These are phyloP conservation scores for Penicillium sp. DNA, from an alignment of 2,329 filamentous ascomycete genomes.

Conservation along the genomic window DNA sequence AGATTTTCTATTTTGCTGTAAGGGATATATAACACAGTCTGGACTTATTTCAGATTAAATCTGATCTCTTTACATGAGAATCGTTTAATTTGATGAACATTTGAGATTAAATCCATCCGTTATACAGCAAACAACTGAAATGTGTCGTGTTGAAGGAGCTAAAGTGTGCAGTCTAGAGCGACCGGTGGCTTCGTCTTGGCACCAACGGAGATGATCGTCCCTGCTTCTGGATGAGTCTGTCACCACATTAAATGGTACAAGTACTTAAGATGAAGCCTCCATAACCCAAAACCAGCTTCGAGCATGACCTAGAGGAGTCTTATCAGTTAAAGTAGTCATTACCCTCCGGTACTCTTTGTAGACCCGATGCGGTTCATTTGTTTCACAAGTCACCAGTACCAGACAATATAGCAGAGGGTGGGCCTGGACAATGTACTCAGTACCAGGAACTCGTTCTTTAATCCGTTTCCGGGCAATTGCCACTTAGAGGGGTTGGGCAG, in stretches of 20 bases:
- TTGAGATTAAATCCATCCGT: background rate
- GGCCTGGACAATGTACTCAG: slow-evolving; percentile 4
- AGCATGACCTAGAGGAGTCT: background rate
- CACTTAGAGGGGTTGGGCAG: slow-evolving; percentile 16
- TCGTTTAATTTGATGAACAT: background rate
- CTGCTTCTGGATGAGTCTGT: slow-evolving; percentile 17
- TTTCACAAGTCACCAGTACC: slow-evolving; percentile 7
- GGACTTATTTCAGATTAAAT: background rate
- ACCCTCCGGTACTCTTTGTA: no score
- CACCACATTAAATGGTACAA: background rate
- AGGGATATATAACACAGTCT: background rate
- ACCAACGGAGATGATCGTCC: slow-evolving; percentile 20
- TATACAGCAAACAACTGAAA: background rate
- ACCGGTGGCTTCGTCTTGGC: slow-evolving; percentile 10
- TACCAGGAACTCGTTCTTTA: background rate
- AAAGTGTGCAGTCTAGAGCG: slow-evolving; percentile 10
- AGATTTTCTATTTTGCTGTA: slow-evolving; percentile 1
- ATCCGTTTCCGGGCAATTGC: slow-evolving; percentile 15
- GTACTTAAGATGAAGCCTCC: background rate
- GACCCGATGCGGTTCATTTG: background rate
- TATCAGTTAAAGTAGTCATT: background rate
- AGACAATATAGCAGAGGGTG: background rate
- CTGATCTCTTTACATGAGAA: background rate
- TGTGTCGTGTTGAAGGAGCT: background rate
- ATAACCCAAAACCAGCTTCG: slow-evolving; percentile 10